phyloP scores from a whole-genome alignment of 2,329 filamentous ascomycete species.

The Alternaria arborescens region DNA sequence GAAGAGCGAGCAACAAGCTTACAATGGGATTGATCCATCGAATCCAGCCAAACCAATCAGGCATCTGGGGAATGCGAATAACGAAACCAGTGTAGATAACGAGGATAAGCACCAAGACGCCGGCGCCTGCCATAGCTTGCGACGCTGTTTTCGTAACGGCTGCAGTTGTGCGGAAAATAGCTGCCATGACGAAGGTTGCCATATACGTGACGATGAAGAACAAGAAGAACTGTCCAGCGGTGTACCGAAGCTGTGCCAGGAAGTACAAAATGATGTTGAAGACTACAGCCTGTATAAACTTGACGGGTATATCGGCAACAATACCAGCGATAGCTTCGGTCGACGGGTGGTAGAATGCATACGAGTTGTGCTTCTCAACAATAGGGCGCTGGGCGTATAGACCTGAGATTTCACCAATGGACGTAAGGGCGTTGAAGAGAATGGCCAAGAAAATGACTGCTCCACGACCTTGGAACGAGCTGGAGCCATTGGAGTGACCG shows the following conservation, averaged over 20 bases:
- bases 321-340: conserved; percentile 86
- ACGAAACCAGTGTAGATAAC: conserved; percentile 74
- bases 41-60: conserved; percentile 52
- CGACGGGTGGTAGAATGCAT: conserved; percentile 87
- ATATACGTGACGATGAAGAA: conserved; percentile 69
- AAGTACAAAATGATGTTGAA: conserved; percentile 89
- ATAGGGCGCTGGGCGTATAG: conserved; percentile 87
- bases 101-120: conserved; percentile 68
- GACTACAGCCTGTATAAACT: conserved; percentile 71
- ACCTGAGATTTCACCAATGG: conserved; percentile 61
- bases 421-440: conserved; percentile 66
- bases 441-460: conserved; percentile 68
- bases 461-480: conserved; percentile 63
- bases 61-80: conserved; percentile 69
- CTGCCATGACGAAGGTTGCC: conserved; percentile 75
- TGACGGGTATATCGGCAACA: conserved; percentile 83
- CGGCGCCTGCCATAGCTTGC: conserved; percentile 64
- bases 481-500: conserved; percentile 59
- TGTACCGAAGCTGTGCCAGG: conserved; percentile 78
- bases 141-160: conserved; percentile 73
- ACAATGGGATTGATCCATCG: conserved; percentile 73
- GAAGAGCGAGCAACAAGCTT: neutral
- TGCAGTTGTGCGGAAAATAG: conserved; percentile 81
- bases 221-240: conserved; percentile 80
- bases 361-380: conserved; percentile 86